Evolutionary conservation across 2,329 filamentous ascomycete genomes (phyloP).

Genomic region (Penicillium sp.): DNA sequence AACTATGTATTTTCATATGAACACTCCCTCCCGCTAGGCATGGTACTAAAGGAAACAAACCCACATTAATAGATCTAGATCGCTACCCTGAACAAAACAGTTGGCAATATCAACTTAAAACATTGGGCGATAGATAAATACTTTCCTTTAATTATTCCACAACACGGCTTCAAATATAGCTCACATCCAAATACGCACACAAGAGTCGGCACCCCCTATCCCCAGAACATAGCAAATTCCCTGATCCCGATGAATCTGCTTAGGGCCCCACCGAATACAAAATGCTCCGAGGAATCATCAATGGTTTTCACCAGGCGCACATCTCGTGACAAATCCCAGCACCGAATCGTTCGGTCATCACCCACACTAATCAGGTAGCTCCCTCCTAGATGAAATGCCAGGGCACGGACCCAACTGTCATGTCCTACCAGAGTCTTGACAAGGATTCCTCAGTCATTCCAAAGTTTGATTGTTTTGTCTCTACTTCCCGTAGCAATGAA

Average conservation of each 20-base stretch:
- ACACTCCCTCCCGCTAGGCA: too few species aligned
- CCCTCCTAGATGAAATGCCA: conserved; percentile 86
- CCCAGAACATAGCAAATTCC: not conserved
- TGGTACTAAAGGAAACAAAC: too few species aligned
- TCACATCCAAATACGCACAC: not conserved
- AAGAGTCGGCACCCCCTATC: not conserved
- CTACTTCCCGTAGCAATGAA: conserved; percentile 84
- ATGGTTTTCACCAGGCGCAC: conserved; percentile 83
- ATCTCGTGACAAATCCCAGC: conserved; percentile 88
- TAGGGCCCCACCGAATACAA: conserved; percentile 85
- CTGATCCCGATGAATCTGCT: not conserved
- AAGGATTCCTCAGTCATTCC: conserved; percentile 77
- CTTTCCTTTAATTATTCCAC: not conserved
- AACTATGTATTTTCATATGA: too few species aligned
- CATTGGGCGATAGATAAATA: not conserved
- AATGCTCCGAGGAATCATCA: conserved; percentile 73
- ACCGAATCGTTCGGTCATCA: conserved; percentile 86
- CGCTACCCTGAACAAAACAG: too few species aligned
- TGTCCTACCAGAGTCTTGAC: conserved; percentile 82
- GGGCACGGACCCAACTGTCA: conserved; percentile 85
- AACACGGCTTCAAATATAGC: not conserved
- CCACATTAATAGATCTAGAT: too few species aligned
- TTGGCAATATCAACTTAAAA: too few species aligned
- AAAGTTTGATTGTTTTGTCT: conserved; percentile 86
- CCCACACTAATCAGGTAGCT: conserved; percentile 81